phyloP scores from a whole-genome alignment of 768 basidiomycete genomes.

The Melanogaster broomeanus region DNA sequence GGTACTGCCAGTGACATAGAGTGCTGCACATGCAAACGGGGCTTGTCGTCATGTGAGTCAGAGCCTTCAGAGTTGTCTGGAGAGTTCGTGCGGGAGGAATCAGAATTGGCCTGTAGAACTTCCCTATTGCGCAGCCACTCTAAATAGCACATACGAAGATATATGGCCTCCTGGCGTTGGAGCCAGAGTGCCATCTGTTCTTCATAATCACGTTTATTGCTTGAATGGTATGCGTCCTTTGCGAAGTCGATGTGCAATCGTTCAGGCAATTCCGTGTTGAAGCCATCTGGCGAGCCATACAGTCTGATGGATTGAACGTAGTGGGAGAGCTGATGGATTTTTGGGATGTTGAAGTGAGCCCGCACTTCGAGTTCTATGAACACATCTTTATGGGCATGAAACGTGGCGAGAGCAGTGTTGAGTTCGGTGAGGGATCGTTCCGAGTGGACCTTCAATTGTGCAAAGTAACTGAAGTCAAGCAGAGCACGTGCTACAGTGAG shows the following conservation, averaged over 20 bases:
- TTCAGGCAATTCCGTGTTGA: conserved; percentile 38
- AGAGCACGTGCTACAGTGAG: conserved; percentile 24
- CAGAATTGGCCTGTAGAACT: neutral
- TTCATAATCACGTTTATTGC: conserved; percentile 28
- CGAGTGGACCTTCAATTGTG: conserved; percentile 13
- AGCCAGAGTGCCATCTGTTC: conserved; percentile 45
- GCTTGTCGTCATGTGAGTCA: neutral
- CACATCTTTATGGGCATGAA: conserved; percentile 9
- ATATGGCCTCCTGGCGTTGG: conserved; percentile 34
- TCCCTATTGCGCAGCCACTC: conserved; percentile 14
- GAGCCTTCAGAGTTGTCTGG: no score
- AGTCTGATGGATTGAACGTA: conserved; percentile 26
- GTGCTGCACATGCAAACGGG: neutral
- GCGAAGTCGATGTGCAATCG: conserved; percentile 45
- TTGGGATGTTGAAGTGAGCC: conserved; percentile 38
- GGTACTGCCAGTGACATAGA: neutral
- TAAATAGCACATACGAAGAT: conserved; percentile 27
- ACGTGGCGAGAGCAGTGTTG: conserved; percentile 11
- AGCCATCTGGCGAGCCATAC: conserved; percentile 34
- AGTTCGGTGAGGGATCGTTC: conserved; percentile 25
- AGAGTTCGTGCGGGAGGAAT: no score
- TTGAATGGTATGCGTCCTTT: conserved; percentile 31
- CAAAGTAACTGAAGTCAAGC: conserved; percentile 35
- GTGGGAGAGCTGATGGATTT: conserved; percentile 33
- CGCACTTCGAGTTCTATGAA: conserved; percentile 27